Base-by-base conservation (phyloP, 106 monocot species). In the Apostasia shenzhenica region DNA sequence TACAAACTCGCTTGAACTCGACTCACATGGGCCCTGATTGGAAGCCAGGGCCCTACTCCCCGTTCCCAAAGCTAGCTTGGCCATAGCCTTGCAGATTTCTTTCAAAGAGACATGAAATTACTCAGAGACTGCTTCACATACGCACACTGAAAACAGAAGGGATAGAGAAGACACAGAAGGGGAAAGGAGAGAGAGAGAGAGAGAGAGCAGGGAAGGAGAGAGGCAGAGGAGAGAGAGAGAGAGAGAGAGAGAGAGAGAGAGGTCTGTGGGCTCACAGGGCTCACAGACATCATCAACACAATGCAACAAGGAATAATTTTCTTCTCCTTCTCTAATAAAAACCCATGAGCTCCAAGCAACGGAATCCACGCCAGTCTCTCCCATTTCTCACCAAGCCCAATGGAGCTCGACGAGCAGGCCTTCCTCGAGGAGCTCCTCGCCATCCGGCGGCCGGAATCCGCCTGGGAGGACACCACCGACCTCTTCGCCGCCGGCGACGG, bases 401-500 rank as follows among this genome's bases (percentile, higher is more conserved):
- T 92, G 92, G 95, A 97, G 84, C 71, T 97, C 6, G 92, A 97
- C 55, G 95, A 92, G 56, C 86, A 89, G 70, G 78, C 80, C 6
- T 97, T 97, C 77, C 61, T 97, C 63, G 92, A 97, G 59, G 95
- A 92, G 75, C 78, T 97, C 5, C 66, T 97, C 1, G 70, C 89
- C 0, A 55, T 87, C 4, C 70, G 84, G 48, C 78, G 85, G 58
- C 79, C 26, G 26, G 26, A 26, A 26, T 26, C 26, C 26, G 0
- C 26, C 26, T 26, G 26, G 26, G 26, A 26, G 26, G 26, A 86
- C 45, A n/a, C 81, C 43, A 84, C 83, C 77, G 89, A 86, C 5
- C 14, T 65, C 48, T 86, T 81, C 61, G 69, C 79, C 14, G 52
- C 66, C 70, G 26, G 65, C 26, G 81, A 77, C 4, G 72, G 61